Conservation (phyloP, 1,139 yeast species). For the Pichia sp. region DNA sequence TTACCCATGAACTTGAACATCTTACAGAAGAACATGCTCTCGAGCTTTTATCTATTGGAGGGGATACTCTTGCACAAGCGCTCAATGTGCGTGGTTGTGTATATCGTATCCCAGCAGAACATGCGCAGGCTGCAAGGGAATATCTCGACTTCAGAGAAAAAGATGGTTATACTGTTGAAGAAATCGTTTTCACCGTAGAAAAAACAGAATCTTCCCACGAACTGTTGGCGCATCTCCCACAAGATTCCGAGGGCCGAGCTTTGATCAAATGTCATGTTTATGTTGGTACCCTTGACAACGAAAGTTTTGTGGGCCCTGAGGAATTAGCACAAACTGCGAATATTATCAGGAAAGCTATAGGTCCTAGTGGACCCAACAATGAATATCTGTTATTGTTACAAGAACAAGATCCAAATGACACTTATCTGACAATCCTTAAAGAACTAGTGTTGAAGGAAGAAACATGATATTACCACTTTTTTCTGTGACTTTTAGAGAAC, state of each 20-base stretch:
- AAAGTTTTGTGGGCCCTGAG: conserved; percentile 83
- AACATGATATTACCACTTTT: too few species aligned
- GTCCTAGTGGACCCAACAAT: conserved; percentile 77
- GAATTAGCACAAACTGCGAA: conserved; percentile 49
- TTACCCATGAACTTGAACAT: conserved; percentile 34
- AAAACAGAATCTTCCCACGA: too few species aligned
- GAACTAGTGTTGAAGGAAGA: not conserved
- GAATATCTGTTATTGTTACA: conserved; percentile 57
- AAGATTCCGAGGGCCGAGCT: conserved; percentile 33
- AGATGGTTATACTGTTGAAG: conserved; percentile 74
- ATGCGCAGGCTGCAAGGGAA: conserved; percentile 54
- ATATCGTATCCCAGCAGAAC: conserved; percentile 65
- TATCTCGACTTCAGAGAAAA: conserved; percentile 80
- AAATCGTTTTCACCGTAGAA: conserved; percentile 31
- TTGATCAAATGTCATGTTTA: conserved; percentile 62
- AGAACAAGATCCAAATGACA: conserved; percentile 27
- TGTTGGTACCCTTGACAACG: conserved; percentile 77
- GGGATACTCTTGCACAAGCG: conserved; percentile 24
- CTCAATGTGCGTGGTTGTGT: conserved; percentile 75
- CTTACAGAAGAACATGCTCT: conserved; percentile 7
- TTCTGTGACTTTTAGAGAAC: too few species aligned
- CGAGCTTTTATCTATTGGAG: not conserved
- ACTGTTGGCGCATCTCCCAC: not conserved
- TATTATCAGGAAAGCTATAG: conserved; percentile 49
- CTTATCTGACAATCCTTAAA: conserved; percentile 1